These are phyloP conservation scores for Gomphus sp. DNA, from an alignment of 1,284 basidiomycete species.

Conservation along the genomic window DNA sequence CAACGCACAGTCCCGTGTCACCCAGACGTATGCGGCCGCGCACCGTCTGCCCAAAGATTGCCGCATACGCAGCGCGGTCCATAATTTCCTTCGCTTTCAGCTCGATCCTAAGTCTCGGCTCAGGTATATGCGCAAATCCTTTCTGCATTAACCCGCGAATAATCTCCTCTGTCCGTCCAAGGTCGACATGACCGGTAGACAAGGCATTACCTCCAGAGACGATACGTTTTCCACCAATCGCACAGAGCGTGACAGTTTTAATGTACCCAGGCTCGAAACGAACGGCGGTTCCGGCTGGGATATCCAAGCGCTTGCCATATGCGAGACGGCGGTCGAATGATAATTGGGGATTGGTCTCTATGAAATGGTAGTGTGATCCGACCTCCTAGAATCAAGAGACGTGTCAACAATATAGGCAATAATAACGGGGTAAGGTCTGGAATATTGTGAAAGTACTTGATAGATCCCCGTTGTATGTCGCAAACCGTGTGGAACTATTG, in stretches of 20 bases:
- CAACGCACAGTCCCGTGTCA: constrained; percentile 88
- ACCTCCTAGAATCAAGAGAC: constrained; percentile 38
- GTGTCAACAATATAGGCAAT: background rate
- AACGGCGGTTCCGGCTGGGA: constrained; percentile 89
- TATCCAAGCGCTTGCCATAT: constrained; percentile 84
- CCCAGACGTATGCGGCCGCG: constrained; percentile 87
- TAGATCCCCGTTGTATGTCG: too few relatives aligned
- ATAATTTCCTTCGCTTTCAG: constrained; percentile 41
- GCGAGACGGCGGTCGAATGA: constrained; percentile 77
- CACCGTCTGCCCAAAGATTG: constrained; percentile 92
- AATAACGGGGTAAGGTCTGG: background rate
- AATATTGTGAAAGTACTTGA: too few relatives aligned
- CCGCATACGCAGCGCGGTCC: constrained; percentile 64
- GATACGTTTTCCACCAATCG: constrained; percentile 65
- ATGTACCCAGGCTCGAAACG: constrained; percentile 93
- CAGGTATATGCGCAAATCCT: constrained; percentile 55
- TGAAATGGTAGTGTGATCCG: constrained; percentile 91
- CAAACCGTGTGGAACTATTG: too few relatives aligned
- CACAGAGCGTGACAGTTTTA: constrained; percentile 78
- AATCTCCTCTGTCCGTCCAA: constrained; percentile 35
- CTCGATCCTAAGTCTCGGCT: constrained; percentile 40
- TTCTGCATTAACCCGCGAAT: constrained; percentile 34
- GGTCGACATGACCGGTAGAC: constrained; percentile 48
- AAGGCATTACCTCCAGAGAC: constrained; percentile 80
- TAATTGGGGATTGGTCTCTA: constrained; percentile 81